These are phyloP conservation scores for Euphorbia tirucalli DNA, from an alignment of 345 rosid species.

Conservation along the genomic window DNA sequence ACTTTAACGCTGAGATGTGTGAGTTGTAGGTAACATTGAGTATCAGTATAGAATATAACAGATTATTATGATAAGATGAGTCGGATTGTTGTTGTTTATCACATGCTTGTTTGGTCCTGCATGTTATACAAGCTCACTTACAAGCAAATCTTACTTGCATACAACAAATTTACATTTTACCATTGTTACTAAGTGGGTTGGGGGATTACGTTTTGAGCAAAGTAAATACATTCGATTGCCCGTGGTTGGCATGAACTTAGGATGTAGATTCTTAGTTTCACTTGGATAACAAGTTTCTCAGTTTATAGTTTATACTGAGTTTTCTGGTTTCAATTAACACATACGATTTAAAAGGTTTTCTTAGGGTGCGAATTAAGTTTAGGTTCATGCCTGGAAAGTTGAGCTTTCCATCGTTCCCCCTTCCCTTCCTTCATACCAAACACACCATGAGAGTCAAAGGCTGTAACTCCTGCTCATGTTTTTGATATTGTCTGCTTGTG, in stretches of 20 bases:
- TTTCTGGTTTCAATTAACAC: too few species aligned
- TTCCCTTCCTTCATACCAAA: too few species aligned
- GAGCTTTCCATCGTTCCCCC: too few species aligned
- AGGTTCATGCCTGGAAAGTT: too few species aligned
- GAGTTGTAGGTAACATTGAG: slow-evolving; percentile 2
- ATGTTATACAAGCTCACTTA: neutral
- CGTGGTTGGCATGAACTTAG: neutral
- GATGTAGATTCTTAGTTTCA: neutral
- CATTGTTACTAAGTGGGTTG: too few species aligned
- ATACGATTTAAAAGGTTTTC: neutral
- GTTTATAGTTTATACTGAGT: too few species aligned
- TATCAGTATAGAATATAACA: neutral
- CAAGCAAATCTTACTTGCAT: too few species aligned
- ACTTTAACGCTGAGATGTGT: slow-evolving; percentile 5
- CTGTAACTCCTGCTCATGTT: neutral
- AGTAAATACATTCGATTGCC: neutral
- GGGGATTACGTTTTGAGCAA: neutral
- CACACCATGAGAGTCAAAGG: neutral
- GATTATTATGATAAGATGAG: neutral
- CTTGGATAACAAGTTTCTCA: neutral
- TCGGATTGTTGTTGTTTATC: neutral
- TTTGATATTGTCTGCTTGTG: neutral
- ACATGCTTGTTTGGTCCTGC: neutral
- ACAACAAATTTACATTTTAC: too few species aligned
- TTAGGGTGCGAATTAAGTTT: too few species aligned